These are phyloP conservation scores for Candida glaebosa DNA, from an alignment of 805 yeast genomes.

Conservation along the genomic window DNA sequence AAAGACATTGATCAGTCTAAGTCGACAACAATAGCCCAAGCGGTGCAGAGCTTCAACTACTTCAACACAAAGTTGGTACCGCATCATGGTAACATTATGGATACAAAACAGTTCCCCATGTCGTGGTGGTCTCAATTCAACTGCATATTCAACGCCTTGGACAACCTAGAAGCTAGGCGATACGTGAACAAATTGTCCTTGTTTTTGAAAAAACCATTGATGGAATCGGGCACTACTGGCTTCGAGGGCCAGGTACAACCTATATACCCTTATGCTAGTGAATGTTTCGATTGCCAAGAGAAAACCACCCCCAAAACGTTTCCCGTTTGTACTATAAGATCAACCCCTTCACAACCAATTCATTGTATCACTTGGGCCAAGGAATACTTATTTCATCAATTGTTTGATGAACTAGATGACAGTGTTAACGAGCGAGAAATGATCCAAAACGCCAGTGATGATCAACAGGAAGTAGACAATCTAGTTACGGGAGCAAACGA, in stretches of 20 bases:
- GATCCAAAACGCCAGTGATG: slow-evolving; percentile 50
- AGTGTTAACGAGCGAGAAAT: slow-evolving; percentile 21
- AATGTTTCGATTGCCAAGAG: slow-evolving; percentile 89
- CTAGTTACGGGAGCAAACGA: slow-evolving; percentile 68
- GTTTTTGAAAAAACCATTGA: slow-evolving; percentile 66
- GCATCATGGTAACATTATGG: slow-evolving; percentile 86
- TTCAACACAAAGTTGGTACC: slow-evolving; percentile 61
- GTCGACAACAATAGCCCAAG: slow-evolving; percentile 77
- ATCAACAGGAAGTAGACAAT: slow-evolving; percentile 60
- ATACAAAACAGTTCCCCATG: slow-evolving; percentile 63
- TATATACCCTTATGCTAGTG: slow-evolving; percentile 74
- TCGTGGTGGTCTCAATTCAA: slow-evolving; percentile 73
- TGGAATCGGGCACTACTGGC: slow-evolving; percentile 96
- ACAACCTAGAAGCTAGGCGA: slow-evolving; percentile 87
- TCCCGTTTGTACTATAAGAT: slow-evolving; percentile 95
- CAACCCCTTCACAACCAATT: slow-evolving; percentile 94
- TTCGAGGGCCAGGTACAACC: slow-evolving; percentile 93
- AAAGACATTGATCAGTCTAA: slow-evolving; percentile 89
- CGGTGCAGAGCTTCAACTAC: slow-evolving; percentile 71
- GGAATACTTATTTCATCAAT: slow-evolving; percentile 76
- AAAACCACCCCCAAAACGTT: slow-evolving; percentile 86
- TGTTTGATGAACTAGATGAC: slow-evolving; percentile 55
- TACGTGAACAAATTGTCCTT: slow-evolving; percentile 84
- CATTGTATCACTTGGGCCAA: slow-evolving; percentile 99
- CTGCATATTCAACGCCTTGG: slow-evolving; percentile 86